Conservation (phyloP, 106 monocot species). For the Narthecium ossifragum region DNA sequence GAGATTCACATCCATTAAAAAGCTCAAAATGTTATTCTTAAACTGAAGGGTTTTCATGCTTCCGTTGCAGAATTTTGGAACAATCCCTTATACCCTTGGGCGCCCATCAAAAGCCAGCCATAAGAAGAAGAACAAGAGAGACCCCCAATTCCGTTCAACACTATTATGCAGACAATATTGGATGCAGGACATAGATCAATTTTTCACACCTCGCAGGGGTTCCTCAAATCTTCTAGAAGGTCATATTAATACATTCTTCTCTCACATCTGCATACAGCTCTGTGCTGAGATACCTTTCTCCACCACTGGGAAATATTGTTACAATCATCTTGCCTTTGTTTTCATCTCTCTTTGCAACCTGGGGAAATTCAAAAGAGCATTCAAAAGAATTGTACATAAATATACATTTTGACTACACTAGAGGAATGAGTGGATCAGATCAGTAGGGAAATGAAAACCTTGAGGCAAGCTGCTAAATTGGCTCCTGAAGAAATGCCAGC, state of each 20-base stretch:
- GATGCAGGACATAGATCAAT: not conserved
- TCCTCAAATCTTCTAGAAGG: constrained; percentile 19
- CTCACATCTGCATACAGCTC: constrained; percentile 59
- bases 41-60: no score
- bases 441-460: constrained; percentile 26
- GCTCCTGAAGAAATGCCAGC: constrained; percentile 93
- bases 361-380: not conserved
- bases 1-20: no score
- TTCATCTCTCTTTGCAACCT: constrained; percentile 58
- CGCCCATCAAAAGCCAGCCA: no score
- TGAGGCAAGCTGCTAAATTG: constrained; percentile 68
- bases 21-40: no score
- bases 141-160: no score
- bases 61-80: no score
- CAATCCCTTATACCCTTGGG: no score
- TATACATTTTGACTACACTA: not conserved
- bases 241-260: constrained; percentile 74
- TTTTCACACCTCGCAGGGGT: no score
- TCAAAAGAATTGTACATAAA: not conserved
- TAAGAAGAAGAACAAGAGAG: no score
- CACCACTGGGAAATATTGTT: constrained; percentile 66
- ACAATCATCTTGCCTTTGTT: constrained; percentile 83
- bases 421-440: not conserved
- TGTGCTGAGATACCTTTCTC: constrained; percentile 77
- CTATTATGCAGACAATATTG: not conserved